Conservation (phyloP, 1,284 basidiomycete species). For the Singerocomus rubriflavus region DNA sequence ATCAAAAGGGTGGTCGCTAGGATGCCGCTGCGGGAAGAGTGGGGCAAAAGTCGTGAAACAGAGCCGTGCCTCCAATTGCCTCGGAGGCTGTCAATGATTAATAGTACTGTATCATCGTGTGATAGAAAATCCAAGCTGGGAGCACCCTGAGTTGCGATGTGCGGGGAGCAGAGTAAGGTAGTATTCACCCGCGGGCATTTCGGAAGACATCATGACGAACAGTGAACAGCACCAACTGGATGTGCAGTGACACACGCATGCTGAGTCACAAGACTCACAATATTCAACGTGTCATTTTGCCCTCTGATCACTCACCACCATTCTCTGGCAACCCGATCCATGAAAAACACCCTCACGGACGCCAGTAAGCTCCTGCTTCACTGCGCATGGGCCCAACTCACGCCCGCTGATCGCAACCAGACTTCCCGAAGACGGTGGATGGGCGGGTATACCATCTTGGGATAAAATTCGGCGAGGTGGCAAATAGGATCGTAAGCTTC, state of each 20-base stretch:
- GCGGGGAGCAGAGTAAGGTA: constrained; percentile 1
- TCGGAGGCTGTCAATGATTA: not conserved
- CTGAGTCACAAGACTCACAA: constrained; percentile 15
- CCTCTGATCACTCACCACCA: not conserved
- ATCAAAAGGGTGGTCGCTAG: not conserved
- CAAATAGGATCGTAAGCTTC: constrained; percentile 70
- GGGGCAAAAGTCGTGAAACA: constrained; percentile 1
- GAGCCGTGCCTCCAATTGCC: not conserved
- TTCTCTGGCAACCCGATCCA: constrained; percentile 5
- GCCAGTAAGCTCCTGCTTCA: constrained; percentile 27
- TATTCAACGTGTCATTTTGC: too few relatives aligned
- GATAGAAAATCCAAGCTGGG: not conserved
- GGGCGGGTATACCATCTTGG: constrained; percentile 78
- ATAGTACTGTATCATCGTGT: not conserved
- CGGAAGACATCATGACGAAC: not conserved
- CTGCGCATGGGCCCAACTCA: not conserved
- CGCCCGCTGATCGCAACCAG: constrained; percentile 36
- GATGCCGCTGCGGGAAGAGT: not conserved
- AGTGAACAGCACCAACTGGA: too few relatives aligned
- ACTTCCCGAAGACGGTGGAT: constrained; percentile 71
- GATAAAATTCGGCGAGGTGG: constrained; percentile 69
- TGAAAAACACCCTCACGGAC: constrained; percentile 27
- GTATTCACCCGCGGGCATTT: not conserved
- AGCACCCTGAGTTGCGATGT: not conserved
- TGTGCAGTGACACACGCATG: constrained; percentile 4